Evolutionary conservation across 2,329 filamentous ascomycete species (phyloP).

Genomic region (Zalaria sp.): DNA sequence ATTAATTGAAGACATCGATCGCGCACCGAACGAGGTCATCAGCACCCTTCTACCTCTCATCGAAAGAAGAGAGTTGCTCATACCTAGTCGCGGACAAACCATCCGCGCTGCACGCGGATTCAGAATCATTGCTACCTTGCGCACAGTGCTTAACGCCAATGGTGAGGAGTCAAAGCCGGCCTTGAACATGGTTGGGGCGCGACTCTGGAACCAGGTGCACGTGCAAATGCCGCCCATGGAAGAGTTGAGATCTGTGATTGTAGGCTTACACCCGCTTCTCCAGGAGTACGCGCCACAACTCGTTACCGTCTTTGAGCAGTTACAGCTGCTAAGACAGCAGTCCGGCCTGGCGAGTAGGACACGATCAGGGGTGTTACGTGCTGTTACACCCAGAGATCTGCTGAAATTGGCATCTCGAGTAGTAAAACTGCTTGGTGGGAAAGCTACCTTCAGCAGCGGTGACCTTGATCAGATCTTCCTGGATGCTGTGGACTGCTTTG

Average conservation of each 20-base stretch:
- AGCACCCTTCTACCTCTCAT: conserved; percentile 86
- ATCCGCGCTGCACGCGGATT: conserved; percentile 76
- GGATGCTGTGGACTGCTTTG: conserved; percentile 87
- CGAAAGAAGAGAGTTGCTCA: conserved; percentile 78
- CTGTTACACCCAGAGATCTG: conserved; percentile 61
- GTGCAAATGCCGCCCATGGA: conserved; percentile 49
- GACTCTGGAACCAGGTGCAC: conserved; percentile 72
- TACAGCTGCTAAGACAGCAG: conserved; percentile 25
- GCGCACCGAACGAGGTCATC: conserved; percentile 87
- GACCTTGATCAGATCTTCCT: conserved; percentile 82
- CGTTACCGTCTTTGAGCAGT: conserved; percentile 40
- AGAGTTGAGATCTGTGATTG: conserved; percentile 64
- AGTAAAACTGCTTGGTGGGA: conserved; percentile 46
- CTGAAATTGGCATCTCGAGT: conserved; percentile 84
- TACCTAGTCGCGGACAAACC: conserved; percentile 76
- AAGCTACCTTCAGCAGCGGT: conserved; percentile 49
- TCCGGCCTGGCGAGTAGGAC: conserved; percentile 32
- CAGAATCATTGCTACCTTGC: conserved; percentile 80
- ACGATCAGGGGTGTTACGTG: conserved; percentile 43
- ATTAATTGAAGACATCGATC: conserved; percentile 89
- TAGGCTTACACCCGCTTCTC: conserved; percentile 56
- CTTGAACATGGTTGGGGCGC: conserved; percentile 58
- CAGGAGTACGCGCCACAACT: conserved; percentile 40
- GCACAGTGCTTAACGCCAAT: conserved; percentile 50
- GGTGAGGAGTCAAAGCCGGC: conserved; percentile 59